Conservation (phyloP, 2,329 filamentous ascomycete species). For the Fonsecaea pugnacius region DNA sequence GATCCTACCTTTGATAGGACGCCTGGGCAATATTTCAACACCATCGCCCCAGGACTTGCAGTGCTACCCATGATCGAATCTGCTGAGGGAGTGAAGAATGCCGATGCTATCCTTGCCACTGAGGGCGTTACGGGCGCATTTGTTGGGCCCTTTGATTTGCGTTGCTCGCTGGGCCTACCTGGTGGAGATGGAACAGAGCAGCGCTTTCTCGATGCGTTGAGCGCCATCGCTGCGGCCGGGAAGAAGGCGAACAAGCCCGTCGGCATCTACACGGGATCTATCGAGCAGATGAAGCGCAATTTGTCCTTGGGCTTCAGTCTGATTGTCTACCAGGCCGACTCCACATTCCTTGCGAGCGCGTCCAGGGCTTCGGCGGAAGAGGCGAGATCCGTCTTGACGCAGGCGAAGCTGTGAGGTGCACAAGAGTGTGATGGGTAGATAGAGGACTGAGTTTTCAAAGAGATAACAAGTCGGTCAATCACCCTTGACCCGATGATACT, state of each 20-base stretch:
- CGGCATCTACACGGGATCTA: conserved; percentile 2
- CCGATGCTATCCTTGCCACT: conserved; percentile 15
- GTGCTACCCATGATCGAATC: conserved; percentile 26
- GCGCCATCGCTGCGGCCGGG: neutral
- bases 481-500: no score
- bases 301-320: neutral
- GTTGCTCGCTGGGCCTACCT: conserved; percentile 15
- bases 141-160: conserved; percentile 19
- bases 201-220: conserved; percentile 2
- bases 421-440: no score
- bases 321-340: neutral
- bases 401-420: neutral
- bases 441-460: no score
- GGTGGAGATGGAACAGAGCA: conserved; percentile 7
- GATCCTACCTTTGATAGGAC: neutral
- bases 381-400: neutral
- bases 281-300: neutral
- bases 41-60: neutral
- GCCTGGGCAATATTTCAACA: conserved; percentile 6
- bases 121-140: conserved; percentile 19
- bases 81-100: conserved; percentile 11
- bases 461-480: no score
- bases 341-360: neutral
- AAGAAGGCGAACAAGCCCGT: conserved; percentile 6
- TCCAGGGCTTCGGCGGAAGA: neutral